These are phyloP conservation scores for Clarireedia homoeocarpa DNA, from an alignment of 2,329 filamentous ascomycete genomes.

Conservation along the genomic window DNA sequence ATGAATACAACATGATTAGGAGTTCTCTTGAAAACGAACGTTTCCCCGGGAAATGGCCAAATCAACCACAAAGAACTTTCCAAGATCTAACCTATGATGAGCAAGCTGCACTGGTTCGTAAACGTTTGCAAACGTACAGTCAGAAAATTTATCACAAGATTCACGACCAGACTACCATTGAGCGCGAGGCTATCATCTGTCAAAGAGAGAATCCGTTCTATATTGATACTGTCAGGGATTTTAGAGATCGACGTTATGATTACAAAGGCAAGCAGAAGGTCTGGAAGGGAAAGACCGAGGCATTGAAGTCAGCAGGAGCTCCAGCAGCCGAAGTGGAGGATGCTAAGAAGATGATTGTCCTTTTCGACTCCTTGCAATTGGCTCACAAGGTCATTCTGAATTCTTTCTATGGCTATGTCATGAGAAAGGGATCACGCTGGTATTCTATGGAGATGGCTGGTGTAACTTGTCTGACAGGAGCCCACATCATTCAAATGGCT, in stretches of 20 bases:
- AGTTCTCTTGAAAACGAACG: constrained; percentile 85
- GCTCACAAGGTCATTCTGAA: constrained; percentile 99
- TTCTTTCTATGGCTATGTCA: constrained; percentile 98
- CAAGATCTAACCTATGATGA: constrained; percentile 76
- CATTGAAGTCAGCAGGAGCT: constrained; percentile 76
- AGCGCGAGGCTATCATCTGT: constrained; percentile 94
- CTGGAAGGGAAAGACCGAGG: constrained; percentile 94
- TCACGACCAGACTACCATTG: constrained; percentile 85
- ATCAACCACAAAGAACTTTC: constrained; percentile 64
- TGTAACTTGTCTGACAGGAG: constrained; percentile 93
- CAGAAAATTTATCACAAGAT: constrained; percentile 99
- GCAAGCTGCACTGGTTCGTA: constrained; percentile 71
- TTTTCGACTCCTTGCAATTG: constrained; percentile 92
- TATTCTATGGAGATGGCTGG: constrained; percentile 99
- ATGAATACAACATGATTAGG: constrained; percentile 99
- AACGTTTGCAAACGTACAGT: constrained; percentile 84
- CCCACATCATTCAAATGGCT: constrained; percentile 94
- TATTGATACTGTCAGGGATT: constrained; percentile 90
- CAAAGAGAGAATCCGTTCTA: constrained; percentile 98
- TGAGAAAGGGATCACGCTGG: constrained; percentile 98
- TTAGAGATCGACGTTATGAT: constrained; percentile 94
- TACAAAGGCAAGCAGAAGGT: constrained; percentile 98
- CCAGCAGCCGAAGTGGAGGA: constrained; percentile 71
- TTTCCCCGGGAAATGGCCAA: constrained; percentile 74
- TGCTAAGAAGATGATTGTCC: constrained; percentile 96